Evolutionary conservation across 768 basidiomycete genomes (phyloP), one percentile per base, ranked within the genome.

Genomic region (Termitomyces sp.): DNA sequence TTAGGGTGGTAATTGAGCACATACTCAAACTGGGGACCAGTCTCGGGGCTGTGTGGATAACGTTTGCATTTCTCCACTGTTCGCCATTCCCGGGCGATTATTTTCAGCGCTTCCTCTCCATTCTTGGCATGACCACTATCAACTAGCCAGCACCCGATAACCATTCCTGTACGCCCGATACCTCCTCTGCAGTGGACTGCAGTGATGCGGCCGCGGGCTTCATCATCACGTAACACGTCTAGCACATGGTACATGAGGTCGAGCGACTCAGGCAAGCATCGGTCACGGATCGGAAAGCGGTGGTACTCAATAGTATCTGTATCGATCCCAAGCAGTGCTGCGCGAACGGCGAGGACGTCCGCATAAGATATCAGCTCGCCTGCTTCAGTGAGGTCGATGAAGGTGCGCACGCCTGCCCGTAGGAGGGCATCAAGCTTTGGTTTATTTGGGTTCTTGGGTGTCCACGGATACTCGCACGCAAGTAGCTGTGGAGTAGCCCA

Each of bases 381-480:
- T n/a, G 74, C 74, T 64, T 92, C 89, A n/a, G 89, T 92, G 65
- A 92, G 82, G 73, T 92, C 90, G 68, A 91, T 85, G 70, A 91
- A 91, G 5, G 89, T 90, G 58, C 87, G 85, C 8, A 90, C 85
- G 46, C 89, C 89, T 1, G 87, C 82, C 10, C 73, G 73, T 25
- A 92, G 82, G 50, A 92, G 77, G 0, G 83, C 82, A 72, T 90
- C 88, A 60, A 92, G 80, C 65, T 92, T 90, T 59, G 87, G 86
- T 54, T 76, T 77, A 59, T 75, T 68, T 8, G 77, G 72, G 68
- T 80, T 75, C 58, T 77, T 79, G 4, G 86, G 87, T 17, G 82
- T 73, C 83, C 86, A 92, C 1, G 89, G 89, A 69, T 90, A 91
- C 66, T 92, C 90, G 80, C 88, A 90, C 0, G 89, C 90, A 53